Conservation (phyloP, 345 rosid genomes). For the Salix brachista region DNA sequence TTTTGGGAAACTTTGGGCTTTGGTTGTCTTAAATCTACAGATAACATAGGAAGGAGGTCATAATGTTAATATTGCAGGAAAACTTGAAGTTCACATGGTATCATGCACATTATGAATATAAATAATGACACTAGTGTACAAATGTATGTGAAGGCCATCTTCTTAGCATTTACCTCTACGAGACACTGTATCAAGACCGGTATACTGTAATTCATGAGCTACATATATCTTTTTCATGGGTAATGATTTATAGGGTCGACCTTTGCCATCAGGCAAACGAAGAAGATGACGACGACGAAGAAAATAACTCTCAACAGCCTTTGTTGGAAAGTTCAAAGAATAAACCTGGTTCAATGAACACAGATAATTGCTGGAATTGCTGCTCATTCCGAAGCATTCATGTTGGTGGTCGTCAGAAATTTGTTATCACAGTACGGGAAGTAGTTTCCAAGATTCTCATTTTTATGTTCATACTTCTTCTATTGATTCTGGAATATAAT, state of each 20-base stretch:
- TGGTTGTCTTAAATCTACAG: neutral
- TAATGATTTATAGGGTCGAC: slow-evolving; percentile 45
- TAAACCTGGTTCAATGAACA: slow-evolving; percentile 29
- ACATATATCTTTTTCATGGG: slow-evolving; percentile 7
- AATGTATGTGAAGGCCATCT: neutral
- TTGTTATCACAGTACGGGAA: slow-evolving; percentile 52
- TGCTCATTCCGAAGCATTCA: slow-evolving; percentile 46
- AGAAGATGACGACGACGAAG: slow-evolving; percentile 63
- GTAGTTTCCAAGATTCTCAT: slow-evolving; percentile 1
- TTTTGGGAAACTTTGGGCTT: neutral
- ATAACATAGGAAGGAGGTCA: neutral
- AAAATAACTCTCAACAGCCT: slow-evolving; percentile 46
- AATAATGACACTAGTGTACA: neutral
- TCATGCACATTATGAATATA: neutral
- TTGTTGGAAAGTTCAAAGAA: slow-evolving; percentile 38
- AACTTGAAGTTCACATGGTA: neutral
- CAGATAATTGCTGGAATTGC: slow-evolving; percentile 39
- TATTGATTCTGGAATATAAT: neutral
- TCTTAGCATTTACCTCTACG: neutral
- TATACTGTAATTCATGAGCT: neutral
- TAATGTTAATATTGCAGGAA: neutral
- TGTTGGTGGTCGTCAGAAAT: slow-evolving; percentile 61
- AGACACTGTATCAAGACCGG: neutral
- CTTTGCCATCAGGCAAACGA: slow-evolving; percentile 65
- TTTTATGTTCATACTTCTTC: neutral